phyloP scores from a whole-genome alignment of 352 stramenopile species.

The Pythium monospermum region DNA sequence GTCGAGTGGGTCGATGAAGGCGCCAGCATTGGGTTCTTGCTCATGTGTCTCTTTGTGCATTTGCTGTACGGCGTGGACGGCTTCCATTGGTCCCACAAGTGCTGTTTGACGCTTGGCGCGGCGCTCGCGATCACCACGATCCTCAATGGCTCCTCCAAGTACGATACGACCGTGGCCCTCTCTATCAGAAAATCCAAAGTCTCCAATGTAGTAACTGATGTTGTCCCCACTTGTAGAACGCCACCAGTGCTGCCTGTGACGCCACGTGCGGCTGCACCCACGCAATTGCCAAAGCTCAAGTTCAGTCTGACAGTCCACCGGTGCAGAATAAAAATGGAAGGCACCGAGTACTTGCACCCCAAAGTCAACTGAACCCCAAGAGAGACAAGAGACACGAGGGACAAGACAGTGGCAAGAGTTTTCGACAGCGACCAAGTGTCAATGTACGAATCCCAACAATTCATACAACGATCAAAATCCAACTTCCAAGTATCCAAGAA shows the following conservation, averaged over 20 bases:
- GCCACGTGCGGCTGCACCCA: conserved; percentile 42
- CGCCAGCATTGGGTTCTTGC: conserved; percentile 70
- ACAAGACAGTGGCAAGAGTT: too few relatives aligned
- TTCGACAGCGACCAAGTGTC: too few relatives aligned
- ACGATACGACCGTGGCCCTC: too few relatives aligned
- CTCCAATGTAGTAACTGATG: too few relatives aligned
- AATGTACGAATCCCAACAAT: too few relatives aligned
- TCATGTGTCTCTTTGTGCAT: conserved; percentile 83
- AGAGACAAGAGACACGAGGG: too few relatives aligned
- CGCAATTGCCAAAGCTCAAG: conserved; percentile 66
- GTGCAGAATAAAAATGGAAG: conserved; percentile 77
- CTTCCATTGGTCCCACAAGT: conserved; percentile 86
- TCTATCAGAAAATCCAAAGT: too few relatives aligned
- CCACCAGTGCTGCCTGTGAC: conserved; percentile 29
- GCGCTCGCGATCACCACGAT: conserved; percentile 80
- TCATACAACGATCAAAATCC: too few relatives aligned
- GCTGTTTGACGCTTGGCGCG: conserved; percentile 72
- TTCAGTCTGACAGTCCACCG: conserved; percentile 78
- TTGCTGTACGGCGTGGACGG: conserved; percentile 77
- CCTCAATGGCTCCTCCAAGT: conserved; percentile 54
- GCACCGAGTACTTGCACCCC: conserved; percentile 63
- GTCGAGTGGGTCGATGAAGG: conserved; percentile 73
- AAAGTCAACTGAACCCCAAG: too few relatives aligned
- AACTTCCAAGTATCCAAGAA: too few relatives aligned
- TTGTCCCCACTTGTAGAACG: too few relatives aligned